A percentile compares a stretch with the other conserved stretches of the same genome.
These are phyloP conservation scores for Fomitopsis pinicola DNA, from an alignment of 1,284 basidiomycete species.

Conservation along the genomic window DNA sequence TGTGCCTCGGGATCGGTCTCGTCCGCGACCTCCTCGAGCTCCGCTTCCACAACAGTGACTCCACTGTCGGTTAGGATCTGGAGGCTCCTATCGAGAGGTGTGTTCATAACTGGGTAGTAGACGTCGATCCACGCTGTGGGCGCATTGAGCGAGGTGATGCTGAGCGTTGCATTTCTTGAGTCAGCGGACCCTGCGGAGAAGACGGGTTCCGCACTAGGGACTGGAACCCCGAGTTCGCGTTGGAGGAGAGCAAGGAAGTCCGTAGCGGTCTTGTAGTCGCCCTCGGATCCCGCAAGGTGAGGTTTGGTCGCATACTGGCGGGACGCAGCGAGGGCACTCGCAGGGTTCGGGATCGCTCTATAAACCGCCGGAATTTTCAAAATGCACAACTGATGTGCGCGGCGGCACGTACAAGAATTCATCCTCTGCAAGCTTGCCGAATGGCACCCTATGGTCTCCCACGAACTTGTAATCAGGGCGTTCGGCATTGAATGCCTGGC, in stretches of 20 bases:
- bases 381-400: background rate
- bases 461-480: background rate
- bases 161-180: conserved; percentile 64
- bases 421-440: conserved; percentile 10
- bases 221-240: conserved; percentile 48
- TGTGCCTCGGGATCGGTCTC: conserved; percentile 58
- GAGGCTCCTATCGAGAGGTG: conserved; percentile 59
- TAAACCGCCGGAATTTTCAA: conserved; percentile 11
- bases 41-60: conserved; percentile 56
- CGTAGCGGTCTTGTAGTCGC: conserved; percentile 64
- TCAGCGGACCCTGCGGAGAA: conserved; percentile 61
- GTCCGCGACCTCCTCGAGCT: conserved; percentile 66
- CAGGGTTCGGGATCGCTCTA: conserved; percentile 53
- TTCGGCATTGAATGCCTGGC: background rate
- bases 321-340: conserved; percentile 54
- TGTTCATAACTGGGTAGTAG: conserved; percentile 84
- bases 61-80: conserved; percentile 58
- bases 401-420: conserved; percentile 16
- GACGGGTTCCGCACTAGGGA: conserved; percentile 44
- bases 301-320: conserved; percentile 61
- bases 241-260: conserved; percentile 61
- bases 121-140: conserved; percentile 76
- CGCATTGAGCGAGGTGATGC: conserved; percentile 38
- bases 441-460: background rate
- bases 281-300: conserved; percentile 65